Evolutionary conservation across 371 early-diverging fungal species (phyloP), one percentile per base, ranked within the genome.

Genomic region (Funneliformis caledonium): DNA sequence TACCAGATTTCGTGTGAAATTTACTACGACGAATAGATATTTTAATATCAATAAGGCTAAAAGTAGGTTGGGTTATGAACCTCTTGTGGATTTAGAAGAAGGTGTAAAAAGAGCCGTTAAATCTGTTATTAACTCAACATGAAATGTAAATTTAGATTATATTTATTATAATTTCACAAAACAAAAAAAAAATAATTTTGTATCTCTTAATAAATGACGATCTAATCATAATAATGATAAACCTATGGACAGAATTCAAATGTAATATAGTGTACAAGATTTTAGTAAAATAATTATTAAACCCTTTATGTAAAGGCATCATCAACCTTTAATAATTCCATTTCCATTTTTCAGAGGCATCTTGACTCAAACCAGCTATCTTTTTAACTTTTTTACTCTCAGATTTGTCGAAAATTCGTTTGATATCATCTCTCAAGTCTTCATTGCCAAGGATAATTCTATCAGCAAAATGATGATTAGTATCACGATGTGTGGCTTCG

Each of bases 401-500:
- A 9, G 37, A 61, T 37, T 37, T n/a, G 1, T 10, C n/a, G 47
- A 77, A 45, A 12, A 65, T 31, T 33, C 22, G 48, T n/a, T 78
- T 68, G n/a, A 68, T 33, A 67, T 78, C 78, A 14, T 78, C 69
- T 52, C 78, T 45, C 22, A 78, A 68, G 47, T 78, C 78, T 26
- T 78, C 78, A 22, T 26, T 31, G 50, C 69, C 45, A 6, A 78
- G 22, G 7, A 78, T 22, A 62, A 90, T 80, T 22, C 92, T 87
- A 78, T 93, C 93, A n/a, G 95, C 91, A 45, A 97, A 88, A 72
- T 92, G 90, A 82, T 97, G 98, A 88, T 99, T 99, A 12, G 96
- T 93, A 79, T 98, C 97, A 80, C 97, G 90, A 82, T 99, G 99
- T n/a, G 93, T 86, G 5, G 94, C 96, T 84, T 99, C 99, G 82